A percentile compares a stretch with the other conserved stretches of the same genome.
phyloP scores from a whole-genome alignment of 345 rosid species.

The Lumnitzera racemosa region DNA sequence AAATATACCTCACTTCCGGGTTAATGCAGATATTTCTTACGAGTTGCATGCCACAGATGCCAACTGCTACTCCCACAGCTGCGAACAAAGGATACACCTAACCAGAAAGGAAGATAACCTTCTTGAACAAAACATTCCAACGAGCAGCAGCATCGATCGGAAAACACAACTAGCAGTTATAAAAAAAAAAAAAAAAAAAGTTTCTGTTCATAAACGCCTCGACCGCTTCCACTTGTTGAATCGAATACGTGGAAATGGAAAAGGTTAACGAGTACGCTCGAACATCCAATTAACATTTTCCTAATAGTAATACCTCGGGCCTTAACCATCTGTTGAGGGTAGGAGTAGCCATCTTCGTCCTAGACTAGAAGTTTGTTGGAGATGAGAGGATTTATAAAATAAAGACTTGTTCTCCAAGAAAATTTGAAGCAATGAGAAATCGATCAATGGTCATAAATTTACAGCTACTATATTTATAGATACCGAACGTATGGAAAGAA shows the following conservation, averaged over 20 bases:
- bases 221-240: too few species aligned
- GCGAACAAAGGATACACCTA: constrained; percentile 61
- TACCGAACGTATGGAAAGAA: too few species aligned
- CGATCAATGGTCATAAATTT: too few species aligned
- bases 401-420: constrained; percentile 8
- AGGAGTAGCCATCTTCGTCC: not conserved
- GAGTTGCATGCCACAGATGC: constrained; percentile 51
- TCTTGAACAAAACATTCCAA: too few species aligned
- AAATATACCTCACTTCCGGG: constrained; percentile 50
- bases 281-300: too few species aligned
- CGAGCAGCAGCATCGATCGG: too few species aligned
- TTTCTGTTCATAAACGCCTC: too few species aligned
- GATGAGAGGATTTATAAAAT: not conserved
- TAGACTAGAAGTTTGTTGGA: not conserved
- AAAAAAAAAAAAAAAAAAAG: too few species aligned
- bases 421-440: constrained; percentile 4
- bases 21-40: constrained; percentile 41
- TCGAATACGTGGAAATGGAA: too few species aligned
- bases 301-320: constrained; percentile 19
- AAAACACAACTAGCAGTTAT: too few species aligned
- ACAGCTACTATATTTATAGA: too few species aligned
- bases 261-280: too few species aligned
- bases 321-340: constrained; percentile 17
- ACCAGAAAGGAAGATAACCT: not conserved
- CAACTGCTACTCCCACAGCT: constrained; percentile 44